A percentile compares a stretch with the other conserved stretches of the same genome.
Evolutionary conservation across 805 yeast genomes (phyloP).

Genomic region (Pichia californica): DNA sequence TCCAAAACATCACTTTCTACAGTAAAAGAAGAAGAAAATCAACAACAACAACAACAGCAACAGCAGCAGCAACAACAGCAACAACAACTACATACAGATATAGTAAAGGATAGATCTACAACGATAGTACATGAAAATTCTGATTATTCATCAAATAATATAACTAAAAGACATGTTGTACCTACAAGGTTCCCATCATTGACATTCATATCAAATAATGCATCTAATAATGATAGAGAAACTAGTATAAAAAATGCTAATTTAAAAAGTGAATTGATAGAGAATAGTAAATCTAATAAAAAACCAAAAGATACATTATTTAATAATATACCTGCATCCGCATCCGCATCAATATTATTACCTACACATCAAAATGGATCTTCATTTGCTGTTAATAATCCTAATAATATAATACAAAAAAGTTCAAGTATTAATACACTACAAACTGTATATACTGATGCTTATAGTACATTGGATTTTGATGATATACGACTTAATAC

Average conservation of each 20-base stretch:
- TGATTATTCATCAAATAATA: background rate
- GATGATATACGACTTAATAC: conserved; percentile 1
- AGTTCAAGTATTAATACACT: conserved; percentile 4
- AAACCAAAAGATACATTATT: conserved; percentile 11
- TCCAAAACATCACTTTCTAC: too few species aligned
- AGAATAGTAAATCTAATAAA: conserved; percentile 11
- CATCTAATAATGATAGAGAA: conserved; percentile 1
- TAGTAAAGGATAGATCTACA: background rate
- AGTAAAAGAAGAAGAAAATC: too few species aligned
- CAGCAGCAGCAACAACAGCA: too few species aligned
- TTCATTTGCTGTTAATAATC: too few species aligned
- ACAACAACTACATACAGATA: background rate
- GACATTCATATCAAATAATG: conserved; percentile 8
- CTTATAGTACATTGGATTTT: conserved; percentile 5
- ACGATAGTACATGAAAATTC: background rate
- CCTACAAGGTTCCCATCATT: conserved; percentile 12
- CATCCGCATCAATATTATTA: background rate
- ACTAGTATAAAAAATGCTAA: conserved; percentile 14
- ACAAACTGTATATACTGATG: conserved; percentile 9
- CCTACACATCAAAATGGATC: too few species aligned
- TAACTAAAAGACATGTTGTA: background rate
- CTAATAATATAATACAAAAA: background rate
- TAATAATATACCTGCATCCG: background rate
- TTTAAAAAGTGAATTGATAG: conserved; percentile 17
- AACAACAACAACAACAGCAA: too few species aligned